Evolutionary conservation across 148 eudicot genomes (phyloP), one percentile per base, ranked within the genome.

Genomic region (Heliamphora exappendiculata): DNA sequence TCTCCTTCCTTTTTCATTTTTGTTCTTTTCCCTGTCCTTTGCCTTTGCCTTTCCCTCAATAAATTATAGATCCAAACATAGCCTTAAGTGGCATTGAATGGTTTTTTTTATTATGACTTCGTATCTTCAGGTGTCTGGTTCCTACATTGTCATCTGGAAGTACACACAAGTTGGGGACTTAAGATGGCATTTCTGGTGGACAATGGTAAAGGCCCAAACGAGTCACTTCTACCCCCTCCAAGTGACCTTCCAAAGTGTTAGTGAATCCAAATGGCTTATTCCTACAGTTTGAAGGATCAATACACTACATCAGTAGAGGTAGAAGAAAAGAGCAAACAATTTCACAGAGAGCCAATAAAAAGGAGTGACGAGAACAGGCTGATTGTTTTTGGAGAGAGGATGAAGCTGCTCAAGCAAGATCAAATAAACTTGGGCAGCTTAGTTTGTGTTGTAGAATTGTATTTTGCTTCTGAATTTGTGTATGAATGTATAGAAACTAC

Each of bases 101-200:
- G 20, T 49, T 5, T 5, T 26, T n/a, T 57, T 69, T 12, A 44
- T 45, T 7, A 3, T 49, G 49, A 16, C 39, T 62, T 65, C n/a
- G 20, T 34, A 2, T 16, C 8, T 78, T 73, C 68, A 91, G 96
- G 96, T 12, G 84, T 91, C 47, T 91, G 96, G 96, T 91, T 91
- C 51, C 55, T 91, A 88, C 94, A 90, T 76, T 90, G 94, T 36
- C 94, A 90, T 86, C 69, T 91, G 68, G 95, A 91, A 69, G 89
- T 91, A 49, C 95, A 91, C 86, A 91, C 95, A 0, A 81, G 88
- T 53, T 91, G 95, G 95, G 95, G 95, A 58, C 73, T 91, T 22
- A 91, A 91, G 83, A 88, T 87, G 90, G 95, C 90, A 72, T 91
- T 91, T 76, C 24, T 91, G 51, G 90, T 91, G 47, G 92, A 87